Base-by-base conservation (phyloP, 1,139 yeast species). In the Candida labiduridarum region DNA sequence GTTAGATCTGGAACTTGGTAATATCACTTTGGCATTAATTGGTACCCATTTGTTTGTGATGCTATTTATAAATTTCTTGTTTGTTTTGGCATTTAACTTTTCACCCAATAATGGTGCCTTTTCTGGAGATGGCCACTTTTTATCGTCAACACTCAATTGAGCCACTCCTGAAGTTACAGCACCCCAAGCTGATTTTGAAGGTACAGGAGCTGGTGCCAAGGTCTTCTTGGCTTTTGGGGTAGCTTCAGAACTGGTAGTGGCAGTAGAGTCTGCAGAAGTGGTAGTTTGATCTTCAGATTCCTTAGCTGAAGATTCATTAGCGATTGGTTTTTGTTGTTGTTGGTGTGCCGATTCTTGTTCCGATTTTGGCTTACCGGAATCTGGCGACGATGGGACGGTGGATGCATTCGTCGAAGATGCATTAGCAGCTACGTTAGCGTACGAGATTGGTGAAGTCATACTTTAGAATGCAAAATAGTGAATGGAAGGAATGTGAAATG, bases 11-110 rank as follows among this genome's bases (percentile, higher is more conserved):
- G 72, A 62, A 54, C 65, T 70, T 39, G 83, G 76, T 53, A 81
- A 74, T 47, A 81, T 83, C 49, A 87, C 85, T 55, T 86, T 82
- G 30, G 94, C 95, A 58, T 83, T 81, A 64, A 86, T 84, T n/a
- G 96, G 96, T 44, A 89, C 87, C 96, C 96, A 90, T 68, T 89
- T 89, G 61, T 87, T 91, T 57, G 85, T 83, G 56, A 85, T 83
- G 35, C 88, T 78, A 57, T 75, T 81, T 56, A 73, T 71, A 58
- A 75, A 74, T 58, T 84, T 79, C n/a, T 54, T 79, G 80, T 18
- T 72, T 22, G 67, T 58, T 34, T 64, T 58, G 33, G 58, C 57
- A 10, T 59, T 45, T 29, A 57, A 58, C 45, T 57, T 52, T 50
- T 60, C 60, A 35, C 53, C 56, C 35, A 52, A 50, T 29, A 50